Conservation (phyloP, 495 filamentous ascomycete species). For the Bathelium albidoporum region DNA sequence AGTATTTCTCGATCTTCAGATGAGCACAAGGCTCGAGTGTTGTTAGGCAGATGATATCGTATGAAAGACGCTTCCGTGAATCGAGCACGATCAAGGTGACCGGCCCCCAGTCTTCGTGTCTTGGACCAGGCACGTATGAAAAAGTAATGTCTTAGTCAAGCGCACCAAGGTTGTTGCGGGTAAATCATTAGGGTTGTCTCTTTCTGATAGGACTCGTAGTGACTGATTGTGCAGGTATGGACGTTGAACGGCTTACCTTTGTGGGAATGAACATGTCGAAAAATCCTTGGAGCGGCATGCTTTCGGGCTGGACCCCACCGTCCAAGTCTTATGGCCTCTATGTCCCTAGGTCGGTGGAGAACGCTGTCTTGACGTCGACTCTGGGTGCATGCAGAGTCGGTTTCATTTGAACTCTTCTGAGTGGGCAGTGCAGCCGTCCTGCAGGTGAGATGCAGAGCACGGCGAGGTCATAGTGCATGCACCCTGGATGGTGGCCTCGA, state of each 20-base stretch:
- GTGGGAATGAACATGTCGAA: slow-evolving; percentile 5
- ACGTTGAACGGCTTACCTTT: not conserved
- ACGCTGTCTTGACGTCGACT: slow-evolving; percentile 2
- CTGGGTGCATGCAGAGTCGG: not conserved
- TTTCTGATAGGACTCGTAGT: not conserved
- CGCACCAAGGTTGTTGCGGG: too few relatives aligned
- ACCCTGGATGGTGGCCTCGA: not conserved
- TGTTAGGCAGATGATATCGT: too few relatives aligned
- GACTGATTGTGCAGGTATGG: not conserved
- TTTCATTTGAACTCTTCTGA: not conserved
- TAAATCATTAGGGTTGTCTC: not conserved
- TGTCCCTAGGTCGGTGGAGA: not conserved
- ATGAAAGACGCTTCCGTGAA: too few relatives aligned
- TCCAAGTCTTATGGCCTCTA: not conserved
- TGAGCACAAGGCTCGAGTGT: too few relatives aligned
- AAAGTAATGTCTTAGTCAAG: too few relatives aligned
- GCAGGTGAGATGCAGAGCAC: not conserved
- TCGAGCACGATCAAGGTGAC: too few relatives aligned
- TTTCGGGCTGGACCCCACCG: not conserved
- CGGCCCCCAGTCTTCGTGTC: too few relatives aligned
- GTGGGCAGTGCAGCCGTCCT: not conserved
- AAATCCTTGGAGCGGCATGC: not conserved
- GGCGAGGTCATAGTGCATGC: not conserved
- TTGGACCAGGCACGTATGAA: too few relatives aligned
- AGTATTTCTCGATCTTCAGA: not conserved